phyloP scores from a whole-genome alignment of 2,329 filamentous ascomycete genomes.

The Trichoderma sp. region DNA sequence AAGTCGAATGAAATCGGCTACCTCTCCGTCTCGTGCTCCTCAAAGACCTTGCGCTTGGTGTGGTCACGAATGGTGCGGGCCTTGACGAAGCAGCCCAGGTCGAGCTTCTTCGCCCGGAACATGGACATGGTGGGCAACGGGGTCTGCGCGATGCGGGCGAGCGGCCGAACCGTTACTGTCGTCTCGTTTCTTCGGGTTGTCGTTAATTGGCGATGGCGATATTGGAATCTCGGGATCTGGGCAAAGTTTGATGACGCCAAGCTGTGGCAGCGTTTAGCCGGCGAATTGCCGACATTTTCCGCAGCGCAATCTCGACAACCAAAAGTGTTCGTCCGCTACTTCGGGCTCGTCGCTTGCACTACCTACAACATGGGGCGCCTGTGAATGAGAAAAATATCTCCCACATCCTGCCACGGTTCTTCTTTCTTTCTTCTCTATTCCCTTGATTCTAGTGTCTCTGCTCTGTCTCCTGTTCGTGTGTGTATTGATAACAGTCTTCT shows the following conservation, averaged over 20 bases:
- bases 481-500: too few relatives aligned
- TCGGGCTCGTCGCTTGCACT: too few relatives aligned
- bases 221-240: slow-evolving; percentile 17
- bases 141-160: not conserved
- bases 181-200: not conserved
- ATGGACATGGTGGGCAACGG: slow-evolving; percentile 65
- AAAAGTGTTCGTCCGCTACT: not conserved
- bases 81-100: slow-evolving; percentile 86
- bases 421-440: too few relatives aligned
- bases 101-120: slow-evolving; percentile 87
- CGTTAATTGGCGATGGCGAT: slow-evolving; percentile 5
- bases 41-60: slow-evolving; percentile 93
- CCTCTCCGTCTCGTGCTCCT: slow-evolving; percentile 85
- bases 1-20: slow-evolving; percentile 44
- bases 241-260: slow-evolving; percentile 26
- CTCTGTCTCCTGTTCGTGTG: too few relatives aligned
- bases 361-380: too few relatives aligned
- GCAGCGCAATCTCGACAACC: not conserved
- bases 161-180: not conserved
- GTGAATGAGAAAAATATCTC: too few relatives aligned
- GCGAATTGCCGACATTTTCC: slow-evolving; percentile 11
- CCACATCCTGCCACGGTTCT: too few relatives aligned
- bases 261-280: slow-evolving; percentile 15
- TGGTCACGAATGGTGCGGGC: slow-evolving; percentile 88
- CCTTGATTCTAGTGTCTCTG: too few relatives aligned